Evolutionary conservation across 2,329 filamentous ascomycete genomes (phyloP), one percentile per base, ranked within the genome.

Genomic region (Cordyceps cicadae): DNA sequence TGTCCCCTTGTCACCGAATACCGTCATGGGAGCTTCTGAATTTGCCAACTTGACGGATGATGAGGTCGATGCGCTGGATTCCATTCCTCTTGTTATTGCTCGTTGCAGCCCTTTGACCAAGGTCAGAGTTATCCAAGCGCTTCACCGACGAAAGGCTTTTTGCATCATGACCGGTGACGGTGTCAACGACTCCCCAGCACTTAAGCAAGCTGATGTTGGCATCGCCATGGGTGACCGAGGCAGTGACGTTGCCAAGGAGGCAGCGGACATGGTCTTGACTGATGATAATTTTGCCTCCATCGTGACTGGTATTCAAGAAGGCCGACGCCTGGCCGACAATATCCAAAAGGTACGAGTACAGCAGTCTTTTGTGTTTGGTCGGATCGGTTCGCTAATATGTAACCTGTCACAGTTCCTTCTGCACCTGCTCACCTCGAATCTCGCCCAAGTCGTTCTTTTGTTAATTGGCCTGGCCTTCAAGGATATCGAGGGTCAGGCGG

Each of bases 271-370:
- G 81, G 89, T 95, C 41, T 77, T 96, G 46, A 92, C 89, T 0
- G 90, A 94, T 69, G 90, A 94, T 72, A 92, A 95, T 74, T 95
- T 95, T 70, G 89, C 90, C 12, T 91, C 87, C 32, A 90, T 89
- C 60, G 80, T 89, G 46, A 86, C 84, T n/a, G 87, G 84, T 39
- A 85, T 90, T 51, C 82, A 87, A 69, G 86, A 89, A 71, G 87
- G 87, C 14, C 81, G 87, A 48, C 77, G 87, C 43, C 78, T 89
- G 57, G 87, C 88, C 65, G 86, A 89, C 75, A 89, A 89, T 64
- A 88, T 90, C 63, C 86, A 89, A 69, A 89, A 89, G 76, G 87
- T 87, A 68, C 46, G 68, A 46, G 3, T 6, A 32, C 1, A 19
- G 21, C 26, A 12, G 2, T 41, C 12, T 2, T 29, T 12, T n/a